Evolutionary conservation across 2,329 filamentous ascomycete genomes (phyloP).

Genomic region (Aspergillus proliferans): DNA sequence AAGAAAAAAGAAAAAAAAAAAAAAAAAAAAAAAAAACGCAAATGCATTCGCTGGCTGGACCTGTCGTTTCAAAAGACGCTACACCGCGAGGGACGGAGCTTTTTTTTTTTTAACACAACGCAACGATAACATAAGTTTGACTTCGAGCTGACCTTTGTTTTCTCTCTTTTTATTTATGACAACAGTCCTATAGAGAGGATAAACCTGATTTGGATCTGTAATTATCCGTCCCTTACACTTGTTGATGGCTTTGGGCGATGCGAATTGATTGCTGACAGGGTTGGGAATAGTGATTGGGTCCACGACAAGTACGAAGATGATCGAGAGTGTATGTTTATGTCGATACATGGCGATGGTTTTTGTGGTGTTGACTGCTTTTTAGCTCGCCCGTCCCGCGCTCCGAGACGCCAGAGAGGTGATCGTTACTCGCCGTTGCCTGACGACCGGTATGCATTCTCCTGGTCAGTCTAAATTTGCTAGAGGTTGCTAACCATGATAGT

Average conservation of each 20-base stretch:
- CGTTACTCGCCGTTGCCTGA: slow-evolving; percentile 31
- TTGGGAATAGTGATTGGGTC: slow-evolving; percentile 70
- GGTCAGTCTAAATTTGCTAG: background rate
- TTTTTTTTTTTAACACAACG: slow-evolving; percentile 7
- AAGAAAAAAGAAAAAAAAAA: slow-evolving; percentile 12
- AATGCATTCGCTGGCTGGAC: slow-evolving; percentile 16
- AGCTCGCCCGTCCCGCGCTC: slow-evolving; percentile 41
- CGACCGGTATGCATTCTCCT: slow-evolving; percentile 27
- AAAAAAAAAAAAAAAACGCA: background rate
- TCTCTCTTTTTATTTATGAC: slow-evolving; percentile 26
- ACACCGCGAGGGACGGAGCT: slow-evolving; percentile 24
- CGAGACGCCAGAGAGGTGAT: slow-evolving; percentile 31
- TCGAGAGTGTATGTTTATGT: slow-evolving; percentile 43
- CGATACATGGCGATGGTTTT: slow-evolving; percentile 1
- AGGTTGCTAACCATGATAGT: slow-evolving; percentile 31
- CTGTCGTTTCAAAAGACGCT: slow-evolving; percentile 13
- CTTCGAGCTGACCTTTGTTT: slow-evolving; percentile 39
- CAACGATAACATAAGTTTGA: slow-evolving; percentile 29
- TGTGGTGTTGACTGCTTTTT: slow-evolving; percentile 14
- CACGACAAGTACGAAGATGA: slow-evolving; percentile 83
- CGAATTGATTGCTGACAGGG: slow-evolving; percentile 5
- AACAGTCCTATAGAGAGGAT: slow-evolving; percentile 42
- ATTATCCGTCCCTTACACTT: slow-evolving; percentile 8
- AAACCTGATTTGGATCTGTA: slow-evolving; percentile 43
- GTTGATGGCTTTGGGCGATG: background rate